Evolutionary conservation across 768 basidiomycete species (phyloP).

Genomic region (Tricholoma sp.): DNA sequence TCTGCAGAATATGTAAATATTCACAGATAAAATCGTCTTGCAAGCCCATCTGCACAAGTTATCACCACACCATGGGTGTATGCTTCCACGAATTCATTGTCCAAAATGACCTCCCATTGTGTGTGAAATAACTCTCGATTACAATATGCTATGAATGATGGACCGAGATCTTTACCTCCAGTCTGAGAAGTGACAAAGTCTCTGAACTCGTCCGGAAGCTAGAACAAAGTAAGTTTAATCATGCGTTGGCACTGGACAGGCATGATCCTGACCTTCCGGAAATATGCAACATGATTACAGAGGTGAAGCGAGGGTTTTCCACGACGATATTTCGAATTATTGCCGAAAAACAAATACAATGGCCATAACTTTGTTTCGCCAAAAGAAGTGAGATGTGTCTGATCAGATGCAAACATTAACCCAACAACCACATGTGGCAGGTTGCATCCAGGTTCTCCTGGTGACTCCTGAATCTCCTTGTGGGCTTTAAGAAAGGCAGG

Average conservation of each 20-base stretch:
- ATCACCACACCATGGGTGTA: constrained; percentile 14
- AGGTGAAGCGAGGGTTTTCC: constrained; percentile 6
- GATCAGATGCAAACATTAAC: constrained; percentile 27
- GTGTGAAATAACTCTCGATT: neutral
- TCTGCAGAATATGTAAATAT: constrained; percentile 30
- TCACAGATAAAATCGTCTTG: constrained; percentile 13
- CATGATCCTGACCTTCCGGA: constrained; percentile 15
- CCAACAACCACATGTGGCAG: constrained; percentile 14
- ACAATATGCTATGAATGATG: neutral
- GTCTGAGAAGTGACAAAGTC: constrained; percentile 8
- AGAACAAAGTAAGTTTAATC: neutral
- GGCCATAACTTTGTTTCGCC: constrained; percentile 24
- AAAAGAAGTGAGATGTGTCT: constrained; percentile 25
- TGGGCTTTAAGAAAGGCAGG: constrained; percentile 1
- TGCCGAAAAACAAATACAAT: constrained; percentile 17
- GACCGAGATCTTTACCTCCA: neutral
- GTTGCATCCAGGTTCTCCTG: constrained; percentile 3
- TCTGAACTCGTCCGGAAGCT: constrained; percentile 17
- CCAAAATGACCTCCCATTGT: neutral
- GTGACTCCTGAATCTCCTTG: neutral
- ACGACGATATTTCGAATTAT: constrained; percentile 19
- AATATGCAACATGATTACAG: constrained; percentile 12
- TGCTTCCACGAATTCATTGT: constrained; percentile 10
- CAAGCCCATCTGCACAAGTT: neutral
- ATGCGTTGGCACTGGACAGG: neutral